A percentile compares a stretch with the other conserved stretches of the same genome.
Conservation (phyloP, 2,329 filamentous ascomycete genomes). For the Fusarium tupiense region DNA sequence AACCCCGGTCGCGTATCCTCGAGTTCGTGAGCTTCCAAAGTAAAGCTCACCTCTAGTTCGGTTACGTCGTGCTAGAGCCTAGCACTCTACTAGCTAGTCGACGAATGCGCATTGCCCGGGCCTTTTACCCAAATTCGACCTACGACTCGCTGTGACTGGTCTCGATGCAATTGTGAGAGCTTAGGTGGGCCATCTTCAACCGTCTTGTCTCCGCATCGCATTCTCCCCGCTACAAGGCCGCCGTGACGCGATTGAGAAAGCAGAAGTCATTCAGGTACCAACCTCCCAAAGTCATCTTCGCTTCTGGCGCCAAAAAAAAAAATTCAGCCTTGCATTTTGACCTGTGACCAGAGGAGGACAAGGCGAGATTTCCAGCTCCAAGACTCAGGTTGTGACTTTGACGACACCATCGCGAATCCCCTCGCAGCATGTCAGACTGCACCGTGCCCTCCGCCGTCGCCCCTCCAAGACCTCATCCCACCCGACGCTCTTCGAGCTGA, state of each 20-base stretch:
- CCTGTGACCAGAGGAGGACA: neutral
- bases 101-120: neutral
- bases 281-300: slow-evolving; percentile 5
- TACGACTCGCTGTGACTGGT: neutral
- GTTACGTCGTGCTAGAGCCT: slow-evolving; percentile 15
- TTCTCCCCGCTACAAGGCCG: slow-evolving; percentile 23
- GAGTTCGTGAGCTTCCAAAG: slow-evolving; percentile 22
- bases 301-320: neutral
- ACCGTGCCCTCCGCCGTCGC: slow-evolving; percentile 26
- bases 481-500: slow-evolving; percentile 31
- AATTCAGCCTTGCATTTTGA: neutral
- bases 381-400: slow-evolving; percentile 21
- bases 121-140: neutral
- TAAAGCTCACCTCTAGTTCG: slow-evolving; percentile 14
- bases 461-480: slow-evolving; percentile 32
- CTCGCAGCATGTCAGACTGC: slow-evolving; percentile 44
- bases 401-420: slow-evolving; percentile 15
- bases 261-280: slow-evolving; percentile 14
- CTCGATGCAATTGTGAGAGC: slow-evolving; percentile 14
- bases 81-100: slow-evolving; percentile 7
- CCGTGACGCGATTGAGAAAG: slow-evolving; percentile 22
- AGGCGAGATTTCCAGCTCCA: slow-evolving; percentile 2
- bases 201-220: slow-evolving; percentile 24
- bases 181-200: slow-evolving; percentile 9
- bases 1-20: slow-evolving; percentile 2